These are phyloP conservation scores for Calonectria hongkongensis DNA, from an alignment of 2,329 filamentous ascomycete genomes.

Conservation along the genomic window DNA sequence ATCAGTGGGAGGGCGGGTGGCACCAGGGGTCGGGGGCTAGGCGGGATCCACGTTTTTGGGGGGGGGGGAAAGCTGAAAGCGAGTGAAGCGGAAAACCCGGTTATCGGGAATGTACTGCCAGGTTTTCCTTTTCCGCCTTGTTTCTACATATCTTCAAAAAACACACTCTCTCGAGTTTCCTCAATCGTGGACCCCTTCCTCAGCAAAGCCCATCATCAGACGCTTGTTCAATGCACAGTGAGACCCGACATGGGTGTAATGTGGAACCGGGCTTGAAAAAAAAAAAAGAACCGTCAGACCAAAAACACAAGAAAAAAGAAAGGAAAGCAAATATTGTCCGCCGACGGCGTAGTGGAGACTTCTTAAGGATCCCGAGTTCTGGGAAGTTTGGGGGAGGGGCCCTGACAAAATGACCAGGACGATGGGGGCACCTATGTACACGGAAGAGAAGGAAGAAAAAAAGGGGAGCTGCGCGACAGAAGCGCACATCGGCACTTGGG, in stretches of 20 bases:
- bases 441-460: not conserved
- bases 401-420: not conserved
- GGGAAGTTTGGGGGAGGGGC: conserved; percentile 43
- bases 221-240: conserved; percentile 26
- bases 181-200: not conserved
- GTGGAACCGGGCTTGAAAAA: conserved; percentile 15
- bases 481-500: conserved; percentile 31
- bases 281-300: conserved; percentile 4
- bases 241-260: conserved; percentile 16
- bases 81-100: conserved; percentile 7
- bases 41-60: conserved; percentile 2
- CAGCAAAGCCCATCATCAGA: conserved; percentile 5
- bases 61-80: not conserved
- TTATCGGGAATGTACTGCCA: conserved; percentile 5
- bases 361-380: conserved; percentile 17
- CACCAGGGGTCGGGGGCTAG: not conserved
- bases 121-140: not conserved
- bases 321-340: not conserved
- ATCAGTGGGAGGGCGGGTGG: not conserved
- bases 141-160: not conserved
- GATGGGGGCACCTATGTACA: conserved; percentile 26
- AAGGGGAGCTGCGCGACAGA: not conserved
- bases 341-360: conserved; percentile 8
- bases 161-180: conserved; percentile 4
- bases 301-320: not conserved